Conservation (phyloP, 768 basidiomycete species). For the Phylloporus rhodoxanthus region DNA sequence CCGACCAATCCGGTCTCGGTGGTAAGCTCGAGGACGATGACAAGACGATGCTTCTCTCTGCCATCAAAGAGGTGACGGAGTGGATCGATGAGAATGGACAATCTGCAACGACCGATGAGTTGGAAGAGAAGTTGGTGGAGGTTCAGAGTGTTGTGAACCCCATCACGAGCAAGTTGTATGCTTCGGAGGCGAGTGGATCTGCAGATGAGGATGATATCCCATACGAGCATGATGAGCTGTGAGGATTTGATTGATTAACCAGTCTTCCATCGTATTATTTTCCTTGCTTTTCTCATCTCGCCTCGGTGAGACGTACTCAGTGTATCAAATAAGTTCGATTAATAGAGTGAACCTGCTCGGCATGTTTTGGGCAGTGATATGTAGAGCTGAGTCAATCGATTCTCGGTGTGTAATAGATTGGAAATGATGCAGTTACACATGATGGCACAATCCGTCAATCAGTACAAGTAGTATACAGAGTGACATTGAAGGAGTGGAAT, state of each 20-base stretch:
- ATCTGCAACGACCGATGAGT: constrained; percentile 73
- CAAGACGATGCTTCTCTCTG: constrained; percentile 74
- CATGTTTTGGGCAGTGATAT: neutral
- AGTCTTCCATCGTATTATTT: constrained; percentile 5
- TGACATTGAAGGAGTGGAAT: neutral
- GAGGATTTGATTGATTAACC: constrained; percentile 7
- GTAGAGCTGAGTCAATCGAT: neutral
- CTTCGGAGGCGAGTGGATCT: constrained; percentile 33
- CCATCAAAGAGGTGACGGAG: constrained; percentile 83
- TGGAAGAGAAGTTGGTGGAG: constrained; percentile 84
- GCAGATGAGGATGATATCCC: constrained; percentile 41
- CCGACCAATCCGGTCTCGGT: constrained; percentile 84
- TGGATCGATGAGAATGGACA: constrained; percentile 87
- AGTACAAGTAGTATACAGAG: constrained; percentile 8
- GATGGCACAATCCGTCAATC: too few species aligned
- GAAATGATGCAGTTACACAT: neutral
- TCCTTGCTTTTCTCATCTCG: neutral
- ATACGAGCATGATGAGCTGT: constrained; percentile 53
- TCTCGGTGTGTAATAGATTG: neutral
- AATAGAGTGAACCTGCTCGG: constrained; percentile 13
- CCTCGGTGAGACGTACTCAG: neutral
- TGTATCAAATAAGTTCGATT: constrained; percentile 4
- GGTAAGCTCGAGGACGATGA: constrained; percentile 79
- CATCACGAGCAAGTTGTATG: constrained; percentile 79
- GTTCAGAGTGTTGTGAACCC: constrained; percentile 73